Conservation (phyloP, 2,329 filamentous ascomycete species). For the Didymella keratinophila region DNA sequence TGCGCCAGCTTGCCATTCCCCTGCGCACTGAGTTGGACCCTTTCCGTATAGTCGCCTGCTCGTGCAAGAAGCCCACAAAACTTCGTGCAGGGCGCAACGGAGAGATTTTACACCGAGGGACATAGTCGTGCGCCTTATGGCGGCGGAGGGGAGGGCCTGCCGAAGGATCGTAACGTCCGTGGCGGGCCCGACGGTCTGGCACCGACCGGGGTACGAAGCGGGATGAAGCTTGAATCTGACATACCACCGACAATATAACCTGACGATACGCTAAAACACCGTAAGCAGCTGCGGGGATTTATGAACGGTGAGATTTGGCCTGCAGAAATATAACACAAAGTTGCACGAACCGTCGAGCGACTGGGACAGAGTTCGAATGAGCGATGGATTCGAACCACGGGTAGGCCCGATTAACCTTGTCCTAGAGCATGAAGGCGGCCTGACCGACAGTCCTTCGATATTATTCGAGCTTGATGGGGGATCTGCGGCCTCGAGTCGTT, state of each 20-base stretch:
- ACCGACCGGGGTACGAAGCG: not conserved
- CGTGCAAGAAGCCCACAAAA: not conserved
- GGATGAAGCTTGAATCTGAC: slow-evolving; percentile 1
- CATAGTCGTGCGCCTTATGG: not conserved
- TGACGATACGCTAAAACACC: not conserved
- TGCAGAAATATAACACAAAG: not conserved
- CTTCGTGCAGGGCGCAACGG: not conserved
- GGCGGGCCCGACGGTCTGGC: slow-evolving; percentile 6
- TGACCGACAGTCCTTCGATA: slow-evolving; percentile 5
- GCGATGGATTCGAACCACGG: not conserved
- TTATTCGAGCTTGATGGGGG: not conserved
- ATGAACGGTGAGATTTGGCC: not conserved
- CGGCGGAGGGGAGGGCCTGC: not conserved
- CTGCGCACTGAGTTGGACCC: not conserved
- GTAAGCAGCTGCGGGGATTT: not conserved
- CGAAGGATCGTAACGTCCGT: slow-evolving; percentile 4
- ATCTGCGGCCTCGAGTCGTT: not conserved
- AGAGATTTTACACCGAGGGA: not conserved
- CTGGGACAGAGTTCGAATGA: not conserved
- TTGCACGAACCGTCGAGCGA: not conserved
- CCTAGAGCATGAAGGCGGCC: not conserved
- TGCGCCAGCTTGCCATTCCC: not conserved
- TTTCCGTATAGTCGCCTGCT: not conserved
- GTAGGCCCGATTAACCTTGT: slow-evolving; percentile 7
- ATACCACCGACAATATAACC: not conserved